Base-by-base conservation (phyloP, 495 filamentous ascomycete species). In the Tuber umbilicatum region DNA sequence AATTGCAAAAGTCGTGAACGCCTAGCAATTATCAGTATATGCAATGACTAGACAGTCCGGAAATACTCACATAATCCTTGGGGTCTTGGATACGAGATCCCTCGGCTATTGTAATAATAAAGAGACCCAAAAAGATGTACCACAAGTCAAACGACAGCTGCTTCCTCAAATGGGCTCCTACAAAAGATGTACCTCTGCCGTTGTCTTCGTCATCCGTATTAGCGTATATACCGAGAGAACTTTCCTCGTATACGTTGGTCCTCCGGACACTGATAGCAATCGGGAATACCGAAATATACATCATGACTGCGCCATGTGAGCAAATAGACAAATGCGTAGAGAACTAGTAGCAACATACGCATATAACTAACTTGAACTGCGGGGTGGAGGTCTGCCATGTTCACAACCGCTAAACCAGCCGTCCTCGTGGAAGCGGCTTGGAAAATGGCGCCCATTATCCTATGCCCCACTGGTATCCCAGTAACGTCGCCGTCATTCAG, bases 231-330 rank as follows among this genome's bases (percentile, higher is more conserved):
- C 91, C 90, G 27, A 93, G 85, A 23, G 87, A 89, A 55, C 89
- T 89, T 82, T 93, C 91, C 85, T 93, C 91, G 82, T 93, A 93
- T 71, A 93, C 90, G 83, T 93, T 93, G 70, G 90, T 91, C 79
- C 89, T 87, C 73, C 87, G 77, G 31, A 90, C 84, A 45, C 83
- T 86, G 73, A 91, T 89, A 42, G 89, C 89, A 70, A 90, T 89
- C 2, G 89, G 89, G 74, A 88, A 89, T 31, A 89, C 83, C 69
- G 89, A 87, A 73, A 91, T 89, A 81, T 90, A 91, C 89, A 91
- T 91, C 89, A 91, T 91, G 77, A 91, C 85, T 69, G 88, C 39
- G 19, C 16, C 38, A 31, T 37, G 37, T 23, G 37, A 70, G 41
- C 35, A 43, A 76, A 75, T 88, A 73, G 70, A 19, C 73, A 47